Evolutionary conservation across 805 yeast genomes (phyloP).

Genomic region (Yueomyces sinensis): DNA sequence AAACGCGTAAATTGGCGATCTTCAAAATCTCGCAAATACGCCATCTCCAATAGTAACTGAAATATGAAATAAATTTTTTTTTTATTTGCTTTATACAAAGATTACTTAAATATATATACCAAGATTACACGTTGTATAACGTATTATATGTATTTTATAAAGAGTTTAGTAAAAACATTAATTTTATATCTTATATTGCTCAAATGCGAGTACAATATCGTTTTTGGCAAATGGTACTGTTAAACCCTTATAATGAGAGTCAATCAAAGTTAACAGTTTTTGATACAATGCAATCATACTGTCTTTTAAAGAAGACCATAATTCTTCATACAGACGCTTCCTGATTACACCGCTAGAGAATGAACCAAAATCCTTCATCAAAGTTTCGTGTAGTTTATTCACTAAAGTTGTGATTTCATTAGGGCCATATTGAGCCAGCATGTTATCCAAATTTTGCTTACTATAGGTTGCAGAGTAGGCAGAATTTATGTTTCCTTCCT

Average conservation of each 20-base stretch:
- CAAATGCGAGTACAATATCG: conserved; percentile 46
- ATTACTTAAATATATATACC: too few relatives aligned
- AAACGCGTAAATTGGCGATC: too few relatives aligned
- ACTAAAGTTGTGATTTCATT: conserved; percentile 45
- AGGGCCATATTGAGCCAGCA: conserved; percentile 43
- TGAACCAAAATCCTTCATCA: conserved; percentile 39
- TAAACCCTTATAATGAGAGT: conserved; percentile 40
- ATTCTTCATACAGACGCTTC: conserved; percentile 39
- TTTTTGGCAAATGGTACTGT: conserved; percentile 36
- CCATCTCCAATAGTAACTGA: too few relatives aligned
- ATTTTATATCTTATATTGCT: conserved; percentile 11
- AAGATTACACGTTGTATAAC: too few relatives aligned
- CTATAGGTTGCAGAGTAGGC: conserved; percentile 53
- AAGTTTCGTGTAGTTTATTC: conserved; percentile 38
- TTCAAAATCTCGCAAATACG: too few relatives aligned
- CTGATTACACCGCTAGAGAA: conserved; percentile 11
- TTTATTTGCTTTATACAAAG: too few relatives aligned
- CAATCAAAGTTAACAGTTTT: conserved; percentile 41
- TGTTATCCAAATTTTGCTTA: conserved; percentile 40
- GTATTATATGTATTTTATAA: too few relatives aligned
- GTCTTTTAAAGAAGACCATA: conserved; percentile 65
- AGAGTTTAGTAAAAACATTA: too few relatives aligned
- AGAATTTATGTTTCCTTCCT: conserved; percentile 26
- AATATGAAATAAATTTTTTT: too few relatives aligned
- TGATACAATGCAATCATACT: conserved; percentile 43